A percentile compares a stretch with the other conserved stretches of the same genome.
Conservation (phyloP, 148 eudicot genomes). For the Linanthus parryae region DNA sequence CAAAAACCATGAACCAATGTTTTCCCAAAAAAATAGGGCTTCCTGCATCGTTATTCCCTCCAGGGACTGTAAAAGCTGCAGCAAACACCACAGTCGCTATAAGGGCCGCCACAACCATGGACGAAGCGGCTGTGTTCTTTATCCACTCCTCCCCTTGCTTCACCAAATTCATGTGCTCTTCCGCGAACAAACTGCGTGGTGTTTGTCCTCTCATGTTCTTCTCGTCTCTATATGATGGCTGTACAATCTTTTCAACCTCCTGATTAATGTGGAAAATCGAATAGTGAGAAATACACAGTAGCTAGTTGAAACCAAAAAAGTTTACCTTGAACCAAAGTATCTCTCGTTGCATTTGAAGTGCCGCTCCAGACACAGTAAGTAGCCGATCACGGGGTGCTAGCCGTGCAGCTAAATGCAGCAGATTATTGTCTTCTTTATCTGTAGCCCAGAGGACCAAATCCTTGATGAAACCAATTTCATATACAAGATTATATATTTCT, state of each 20-base stretch:
- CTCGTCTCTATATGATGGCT: slow-evolving; percentile 15
- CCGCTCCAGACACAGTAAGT: slow-evolving; percentile 5
- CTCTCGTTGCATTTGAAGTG: slow-evolving; percentile 19
- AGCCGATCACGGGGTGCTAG: slow-evolving; percentile 10
- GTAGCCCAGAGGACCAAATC: slow-evolving; percentile 1
- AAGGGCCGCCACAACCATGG: slow-evolving; percentile 23
- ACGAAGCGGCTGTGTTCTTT: slow-evolving; percentile 20
- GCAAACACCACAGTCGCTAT: slow-evolving; percentile 25
- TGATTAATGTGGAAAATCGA: no score
- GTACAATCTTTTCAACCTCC: slow-evolving; percentile 27
- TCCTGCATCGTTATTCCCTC: slow-evolving; percentile 19
- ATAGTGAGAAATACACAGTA: no score
- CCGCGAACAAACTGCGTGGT: slow-evolving; percentile 13
- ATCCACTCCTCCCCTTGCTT: slow-evolving; percentile 25
- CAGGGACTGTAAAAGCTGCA: slow-evolving; percentile 25
- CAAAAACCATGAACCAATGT: slow-evolving; percentile 10
- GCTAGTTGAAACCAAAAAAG: neutral
- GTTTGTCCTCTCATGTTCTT: slow-evolving; percentile 9
- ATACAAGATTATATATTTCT: slow-evolving; percentile 9
- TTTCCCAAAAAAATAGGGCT: slow-evolving; percentile 2
- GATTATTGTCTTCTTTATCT: neutral
- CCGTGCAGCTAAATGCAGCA: slow-evolving; percentile 14
- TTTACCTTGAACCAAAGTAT: slow-evolving; percentile 15
- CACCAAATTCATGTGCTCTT: slow-evolving; percentile 19
- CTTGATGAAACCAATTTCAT: slow-evolving; percentile 10